Conservation (phyloP, 495 filamentous ascomycete species). For the Neurospora discreta region DNA sequence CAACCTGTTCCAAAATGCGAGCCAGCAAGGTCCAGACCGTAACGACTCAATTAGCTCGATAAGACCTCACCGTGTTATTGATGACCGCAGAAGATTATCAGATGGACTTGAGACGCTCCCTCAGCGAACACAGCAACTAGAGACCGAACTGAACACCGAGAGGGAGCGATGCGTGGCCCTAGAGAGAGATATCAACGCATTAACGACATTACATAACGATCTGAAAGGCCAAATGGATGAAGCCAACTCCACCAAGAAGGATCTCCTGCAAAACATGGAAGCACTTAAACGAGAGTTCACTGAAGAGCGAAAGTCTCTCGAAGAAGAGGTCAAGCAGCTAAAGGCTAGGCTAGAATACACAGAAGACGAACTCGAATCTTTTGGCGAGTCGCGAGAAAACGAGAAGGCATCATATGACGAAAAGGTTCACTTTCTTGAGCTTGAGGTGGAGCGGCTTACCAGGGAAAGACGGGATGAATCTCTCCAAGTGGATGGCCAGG, state of each 20-base stretch:
- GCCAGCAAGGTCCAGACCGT: conserved; percentile 26
- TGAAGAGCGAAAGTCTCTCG: conserved; percentile 67
- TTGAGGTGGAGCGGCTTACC: conserved; percentile 53
- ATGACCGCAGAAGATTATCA: conserved; percentile 28
- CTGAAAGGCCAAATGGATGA: conserved; percentile 67
- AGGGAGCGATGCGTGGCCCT: conserved; percentile 37
- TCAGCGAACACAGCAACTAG: conserved; percentile 60
- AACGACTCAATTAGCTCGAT: conserved; percentile 33
- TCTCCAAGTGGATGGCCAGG: conserved; percentile 43
- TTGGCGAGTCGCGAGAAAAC: conserved; percentile 72
- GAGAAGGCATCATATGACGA: conserved; percentile 59
- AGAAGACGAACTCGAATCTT: conserved; percentile 80
- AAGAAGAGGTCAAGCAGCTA: conserved; percentile 63
- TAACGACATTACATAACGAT: conserved; percentile 48
- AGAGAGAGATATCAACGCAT: conserved; percentile 51
- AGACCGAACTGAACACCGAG: conserved; percentile 59
- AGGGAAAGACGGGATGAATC: conserved; percentile 46
- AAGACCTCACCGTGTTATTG: conserved; percentile 20
- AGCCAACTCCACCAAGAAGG: conserved; percentile 80
- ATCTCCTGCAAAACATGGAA: conserved; percentile 90
- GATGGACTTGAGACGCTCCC: conserved; percentile 28
- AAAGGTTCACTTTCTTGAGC: conserved; percentile 53
- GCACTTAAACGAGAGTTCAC: conserved; percentile 81
- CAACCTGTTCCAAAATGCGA: conserved; percentile 46
- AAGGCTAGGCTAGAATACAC: conserved; percentile 70